phyloP scores from a whole-genome alignment of 202 grass and related monocot genomes.

The Musa balbisiana region DNA sequence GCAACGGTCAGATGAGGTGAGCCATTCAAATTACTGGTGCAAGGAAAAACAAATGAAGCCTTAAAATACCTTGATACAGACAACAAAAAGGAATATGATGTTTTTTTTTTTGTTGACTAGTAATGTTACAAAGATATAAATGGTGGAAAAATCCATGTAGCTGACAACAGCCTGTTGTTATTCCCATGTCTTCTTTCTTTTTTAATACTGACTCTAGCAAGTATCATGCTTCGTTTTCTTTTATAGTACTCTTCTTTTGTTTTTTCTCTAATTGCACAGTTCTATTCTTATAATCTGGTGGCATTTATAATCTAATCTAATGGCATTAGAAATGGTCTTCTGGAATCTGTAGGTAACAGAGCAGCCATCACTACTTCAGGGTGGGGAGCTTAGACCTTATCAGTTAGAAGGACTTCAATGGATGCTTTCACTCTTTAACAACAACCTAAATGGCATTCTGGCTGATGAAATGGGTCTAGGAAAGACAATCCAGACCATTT shows the following conservation, averaged over 20 bases:
- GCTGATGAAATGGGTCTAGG: slow-evolving; percentile 99
- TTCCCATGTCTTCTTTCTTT: neutral
- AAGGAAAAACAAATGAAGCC: too few relatives aligned
- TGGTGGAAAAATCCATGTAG: neutral
- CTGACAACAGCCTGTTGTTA: neutral
- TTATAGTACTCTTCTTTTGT: neutral
- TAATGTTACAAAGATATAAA: neutral
- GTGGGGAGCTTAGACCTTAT: slow-evolving; percentile 79
- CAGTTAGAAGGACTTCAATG: slow-evolving; percentile 97
- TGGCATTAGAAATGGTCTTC: slow-evolving; percentile 21
- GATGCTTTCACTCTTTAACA: slow-evolving; percentile 99
- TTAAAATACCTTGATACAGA: too few relatives aligned
- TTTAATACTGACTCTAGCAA: neutral
- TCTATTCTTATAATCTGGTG: neutral
- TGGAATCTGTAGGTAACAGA: slow-evolving; percentile 71
- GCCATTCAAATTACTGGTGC: too few relatives aligned
- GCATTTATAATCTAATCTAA: neutral
- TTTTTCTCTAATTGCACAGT: neutral
- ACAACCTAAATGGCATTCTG: slow-evolving; percentile 98
- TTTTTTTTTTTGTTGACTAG: neutral
- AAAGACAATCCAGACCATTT: slow-evolving; percentile 99
- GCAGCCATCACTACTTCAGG: slow-evolving; percentile 78
- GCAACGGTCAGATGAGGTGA: too few relatives aligned
- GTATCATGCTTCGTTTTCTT: neutral
- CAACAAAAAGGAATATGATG: too few relatives aligned